Evolutionary conservation across 345 rosid species (phyloP), one percentile per base, ranked within the genome.

Genomic region (Jatropha curcas): DNA sequence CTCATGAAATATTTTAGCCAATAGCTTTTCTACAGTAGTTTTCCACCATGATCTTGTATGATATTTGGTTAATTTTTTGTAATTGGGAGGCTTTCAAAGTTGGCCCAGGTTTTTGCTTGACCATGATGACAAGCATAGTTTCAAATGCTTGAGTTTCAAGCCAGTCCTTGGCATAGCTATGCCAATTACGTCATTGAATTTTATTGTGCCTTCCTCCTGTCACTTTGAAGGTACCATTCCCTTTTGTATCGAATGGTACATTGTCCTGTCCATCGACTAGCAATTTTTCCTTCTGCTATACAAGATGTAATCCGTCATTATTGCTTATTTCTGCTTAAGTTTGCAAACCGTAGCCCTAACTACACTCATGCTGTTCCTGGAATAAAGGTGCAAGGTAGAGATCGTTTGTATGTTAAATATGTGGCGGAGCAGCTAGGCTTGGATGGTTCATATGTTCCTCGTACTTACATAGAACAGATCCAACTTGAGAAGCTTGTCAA

Each of bases 401-500:
- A 92, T 75, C 98, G 99, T n/a, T 67, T 76, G 22, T 85, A 80
- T 19, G 92, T 94, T 28, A 84, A 88, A 78, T 75, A 60, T 74
- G 86, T 90, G 39, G 97, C 90, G 10, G 94, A 89, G 77, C 86
- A 87, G 80, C 89, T 95, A 60, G 93, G 90, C 53, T 80, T 95
- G 88, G 99, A 95, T 52, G 94, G 97, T 67, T 88, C 96, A 59
- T 95, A 87, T 81, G 83, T 89, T 75, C 88, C 99, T 70, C 96
- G 92, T 51, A 95, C 99, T 61, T 95, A 95, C 78, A 95, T 95
- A 73, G 98, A 92, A 76, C 98, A 95, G 81, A 95, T 95, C 72
- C 98, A 95, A 84, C 86, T 95, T 70, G 99, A 95, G 85, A 91
- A 91, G 86, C 99, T 95, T 77, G 90, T 92, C 72, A 91, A 89